These are phyloP conservation scores for Hibiscus mutabilis DNA, from an alignment of 345 rosid genomes.

Conservation along the genomic window DNA sequence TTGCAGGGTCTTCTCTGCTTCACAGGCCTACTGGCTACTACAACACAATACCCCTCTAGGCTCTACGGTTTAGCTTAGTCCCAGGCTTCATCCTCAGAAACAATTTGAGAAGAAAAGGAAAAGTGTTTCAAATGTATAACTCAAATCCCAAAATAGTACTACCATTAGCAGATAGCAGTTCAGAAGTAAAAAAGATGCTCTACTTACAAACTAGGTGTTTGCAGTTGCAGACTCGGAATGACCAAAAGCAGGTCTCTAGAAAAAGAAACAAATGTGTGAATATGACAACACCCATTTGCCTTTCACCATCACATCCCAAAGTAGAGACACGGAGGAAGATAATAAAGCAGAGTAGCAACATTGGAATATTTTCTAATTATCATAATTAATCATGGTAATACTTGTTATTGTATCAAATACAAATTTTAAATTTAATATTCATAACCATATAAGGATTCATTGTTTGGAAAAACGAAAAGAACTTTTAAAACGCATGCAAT, in stretches of 20 bases:
- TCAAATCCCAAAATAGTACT: no score
- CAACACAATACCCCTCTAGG: no score
- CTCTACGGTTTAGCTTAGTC: slow-evolving; percentile 12
- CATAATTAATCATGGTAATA: no score
- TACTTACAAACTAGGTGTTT: no score
- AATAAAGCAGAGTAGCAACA: no score
- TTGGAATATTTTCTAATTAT: no score
- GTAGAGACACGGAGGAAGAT: neutral
- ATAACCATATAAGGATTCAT: no score
- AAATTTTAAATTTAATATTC: no score
- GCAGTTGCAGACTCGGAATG: neutral
- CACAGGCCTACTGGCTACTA: neutral
- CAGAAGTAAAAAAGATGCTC: neutral
- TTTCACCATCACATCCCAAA: neutral
- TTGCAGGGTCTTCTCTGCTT: neutral
- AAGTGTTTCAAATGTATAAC: neutral
- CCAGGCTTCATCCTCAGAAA: slow-evolving; percentile 4
- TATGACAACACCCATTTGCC: neutral
- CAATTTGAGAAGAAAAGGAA: neutral
- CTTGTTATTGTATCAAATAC: no score
- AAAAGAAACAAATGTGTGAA: neutral
- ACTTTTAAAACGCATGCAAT: neutral
- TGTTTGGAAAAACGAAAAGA: neutral
- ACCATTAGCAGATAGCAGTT: no score
- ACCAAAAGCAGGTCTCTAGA: neutral